Percentiles rank a stretch among this genome's conserved stretches.
Conservation (phyloP, 768 basidiomycete genomes). For the Ramaria rubella region DNA sequence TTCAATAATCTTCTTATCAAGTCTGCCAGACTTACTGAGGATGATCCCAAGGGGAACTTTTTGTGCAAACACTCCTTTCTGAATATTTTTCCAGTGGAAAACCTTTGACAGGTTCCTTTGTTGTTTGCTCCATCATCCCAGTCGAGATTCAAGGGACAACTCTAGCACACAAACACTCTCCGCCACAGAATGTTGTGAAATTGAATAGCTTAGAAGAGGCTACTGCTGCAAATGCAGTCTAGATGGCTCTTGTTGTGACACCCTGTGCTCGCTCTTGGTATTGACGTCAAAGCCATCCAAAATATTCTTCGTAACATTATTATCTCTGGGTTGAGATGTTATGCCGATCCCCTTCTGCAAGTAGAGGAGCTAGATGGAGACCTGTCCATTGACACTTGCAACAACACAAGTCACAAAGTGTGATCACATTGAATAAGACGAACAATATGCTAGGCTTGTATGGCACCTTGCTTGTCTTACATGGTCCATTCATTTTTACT, state of each 20-base stretch:
- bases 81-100: constrained; percentile 71
- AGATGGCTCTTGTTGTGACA: constrained; percentile 61
- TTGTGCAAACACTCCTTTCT: constrained; percentile 62
- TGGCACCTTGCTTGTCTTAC: too few relatives aligned
- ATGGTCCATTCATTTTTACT: too few relatives aligned
- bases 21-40: constrained; percentile 48
- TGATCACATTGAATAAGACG: too few relatives aligned
- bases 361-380: constrained; percentile 79
- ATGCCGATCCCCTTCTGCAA: constrained; percentile 68
- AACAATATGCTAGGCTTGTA: too few relatives aligned
- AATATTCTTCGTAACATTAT: constrained; percentile 42
- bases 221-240: constrained; percentile 78
- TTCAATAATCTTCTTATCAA: constrained; percentile 66
- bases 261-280: constrained; percentile 38
- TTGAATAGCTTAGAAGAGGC: constrained; percentile 45
- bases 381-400: constrained; percentile 77
- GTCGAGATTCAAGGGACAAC: constrained; percentile 82
- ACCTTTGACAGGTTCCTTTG: constrained; percentile 80
- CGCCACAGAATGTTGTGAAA: constrained; percentile 25
- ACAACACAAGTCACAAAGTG: too few relatives aligned
- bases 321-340: constrained; percentile 63
- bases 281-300: constrained; percentile 29
- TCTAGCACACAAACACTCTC: constrained; percentile 60
- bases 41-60: constrained; percentile 48
- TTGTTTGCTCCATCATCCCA: constrained; percentile 86